Base-by-base conservation (phyloP, 371 early-diverging fungal species). In the Mycotypha africana region DNA sequence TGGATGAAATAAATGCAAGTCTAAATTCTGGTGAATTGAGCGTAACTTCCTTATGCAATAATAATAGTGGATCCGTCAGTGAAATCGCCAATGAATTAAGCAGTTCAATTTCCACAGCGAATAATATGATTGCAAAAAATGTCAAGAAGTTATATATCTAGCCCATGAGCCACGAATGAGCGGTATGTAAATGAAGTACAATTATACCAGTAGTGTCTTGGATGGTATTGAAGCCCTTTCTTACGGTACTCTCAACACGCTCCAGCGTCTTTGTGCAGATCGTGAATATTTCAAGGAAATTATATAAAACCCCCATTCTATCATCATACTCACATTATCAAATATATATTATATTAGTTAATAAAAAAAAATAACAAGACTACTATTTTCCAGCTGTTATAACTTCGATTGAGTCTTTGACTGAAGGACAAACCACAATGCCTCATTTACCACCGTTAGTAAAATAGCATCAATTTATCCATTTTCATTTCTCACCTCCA, bases 161-260 rank as follows among this genome's bases (percentile, higher is more conserved):
- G n/a, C n/a, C n/a, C n/a, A n/a, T n/a, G n/a, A n/a, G n/a, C n/a
- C n/a, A n/a, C n/a, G n/a, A n/a, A n/a, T n/a, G n/a, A n/a, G n/a
- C n/a, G n/a, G n/a, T n/a, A n/a, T n/a, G n/a, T n/a, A n/a, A 40
- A 40, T 16, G 35, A 36, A 45, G 35, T 45, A 36, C 36, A 45
- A 25, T 45, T 45, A 45, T 45, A 45, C 37, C 12, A 46, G 31
- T 38, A 46, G 38, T 8, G 71, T 91, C 0, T 62, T 91, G 50
- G 91, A 91, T 52, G 86, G 82, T 16, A 79, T 88, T 33, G 87
- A 91, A 19, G 81, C 82, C 0, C 65, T 89, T 16, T 75, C 84
- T 0, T 82, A 81, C 48, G 89, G 86, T 20, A 84, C 85, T 0
- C 61, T 91, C 31, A 81, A 84, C 10, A 79, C 84, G 1, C 55